Conservation (phyloP, 2,329 filamentous ascomycete species). For the Orbilia quercus region DNA sequence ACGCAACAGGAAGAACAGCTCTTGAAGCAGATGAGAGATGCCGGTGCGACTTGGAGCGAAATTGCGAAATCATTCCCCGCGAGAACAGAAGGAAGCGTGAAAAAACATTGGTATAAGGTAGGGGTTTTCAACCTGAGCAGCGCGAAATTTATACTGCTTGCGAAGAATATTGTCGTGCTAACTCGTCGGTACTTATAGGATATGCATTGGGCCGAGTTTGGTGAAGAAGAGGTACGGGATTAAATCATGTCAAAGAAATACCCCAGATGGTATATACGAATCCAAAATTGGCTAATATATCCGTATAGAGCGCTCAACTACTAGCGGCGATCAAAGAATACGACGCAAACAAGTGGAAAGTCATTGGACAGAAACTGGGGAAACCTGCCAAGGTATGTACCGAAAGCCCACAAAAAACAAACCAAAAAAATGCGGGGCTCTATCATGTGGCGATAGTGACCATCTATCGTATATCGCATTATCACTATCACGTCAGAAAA, state of each 20-base stretch:
- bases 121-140: conserved; percentile 53
- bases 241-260: conserved; percentile 43
- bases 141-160: conserved; percentile 11
- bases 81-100: conserved; percentile 95
- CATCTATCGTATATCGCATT: conserved; percentile 19
- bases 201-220: conserved; percentile 99
- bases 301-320: conserved; percentile 75
- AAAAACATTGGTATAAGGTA: conserved; percentile 99
- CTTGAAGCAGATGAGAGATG: conserved; percentile 92
- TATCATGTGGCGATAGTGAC: conserved; percentile 42
- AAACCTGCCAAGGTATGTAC: conserved; percentile 89
- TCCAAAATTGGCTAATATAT: conserved; percentile 60
- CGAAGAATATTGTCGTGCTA: conserved; percentile 36
- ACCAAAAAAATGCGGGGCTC: conserved; percentile 37
- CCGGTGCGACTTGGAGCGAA: conserved; percentile 94
- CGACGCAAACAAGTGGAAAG: conserved; percentile 98
- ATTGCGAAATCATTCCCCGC: conserved; percentile 98
- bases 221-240: conserved; percentile 89
- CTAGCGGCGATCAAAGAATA: conserved; percentile 98
- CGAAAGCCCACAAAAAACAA: conserved; percentile 7
- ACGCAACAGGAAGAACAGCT: conserved; percentile 92
- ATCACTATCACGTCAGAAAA: conserved; percentile 57
- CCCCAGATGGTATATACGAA: conserved; percentile 30
- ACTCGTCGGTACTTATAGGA: conserved; percentile 71
- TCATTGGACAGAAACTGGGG: conserved; percentile 93